Evolutionary conservation across 148 eudicot species (phyloP), one percentile per base, ranked within the genome.

Genomic region (Spergularia bocconei): DNA sequence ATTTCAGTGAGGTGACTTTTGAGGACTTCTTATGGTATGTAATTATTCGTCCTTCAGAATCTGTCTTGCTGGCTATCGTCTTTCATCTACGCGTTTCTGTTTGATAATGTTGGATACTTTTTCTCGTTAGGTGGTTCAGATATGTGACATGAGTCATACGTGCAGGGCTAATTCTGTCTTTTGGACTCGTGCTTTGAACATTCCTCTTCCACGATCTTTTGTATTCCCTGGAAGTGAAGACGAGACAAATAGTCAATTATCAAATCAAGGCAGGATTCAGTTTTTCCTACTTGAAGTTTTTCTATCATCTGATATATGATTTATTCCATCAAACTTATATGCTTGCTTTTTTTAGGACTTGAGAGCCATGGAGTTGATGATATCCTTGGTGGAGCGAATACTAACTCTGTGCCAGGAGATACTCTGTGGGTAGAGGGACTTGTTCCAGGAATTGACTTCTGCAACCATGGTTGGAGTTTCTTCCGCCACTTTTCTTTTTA

Each of bases 391-490:
- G 88, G 78, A 71, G 79, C 54, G 38, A 60, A 75, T 65, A 44
- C 79, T 17, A 59, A 77, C 76, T 77, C 86, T 21, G 67, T 33
- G 69, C 85, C 80, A 77, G 93, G 81, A 79, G 97, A 91, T 51
- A 90, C 86, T 78, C 74, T 91, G 63, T 91, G 96, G 90, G 88
- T 94, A 50, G 98, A 94, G 80, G 98, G 98, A 53, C 97, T 94
- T 77, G 96, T 94, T 76, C 98, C 98, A 15, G 96, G 95, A 85
- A 94, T 94, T 77, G 98, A 94, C 79, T 94, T 94, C 79, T 91
- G 98, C 89, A 94, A 94, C 83, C 98, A 94, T 82, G 98, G 98
- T 94, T 53, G 58, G 4, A 55, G 9, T 62, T 63, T 62, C 11
- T 41, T 50, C 44, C n/a, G 15, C 48, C 9, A 23, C 36, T 29